Conservation (phyloP, 2,329 filamentous ascomycete genomes). For the Laburnicola sp. region DNA sequence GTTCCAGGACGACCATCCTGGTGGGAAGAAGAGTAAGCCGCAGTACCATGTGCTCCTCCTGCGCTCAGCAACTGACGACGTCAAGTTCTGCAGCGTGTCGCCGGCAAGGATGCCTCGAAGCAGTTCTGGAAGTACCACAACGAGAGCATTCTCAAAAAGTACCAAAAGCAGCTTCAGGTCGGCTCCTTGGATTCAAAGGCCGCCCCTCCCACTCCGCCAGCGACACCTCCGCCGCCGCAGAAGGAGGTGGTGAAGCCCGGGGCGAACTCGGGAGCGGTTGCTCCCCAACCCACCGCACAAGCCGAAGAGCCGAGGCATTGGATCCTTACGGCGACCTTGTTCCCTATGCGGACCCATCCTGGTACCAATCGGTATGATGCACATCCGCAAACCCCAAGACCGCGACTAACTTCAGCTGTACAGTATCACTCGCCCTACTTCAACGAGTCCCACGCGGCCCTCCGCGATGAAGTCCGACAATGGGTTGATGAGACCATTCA, state of each 20-base stretch:
- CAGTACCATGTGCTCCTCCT: not conserved
- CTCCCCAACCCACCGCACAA: constrained; percentile 44
- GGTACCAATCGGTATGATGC: constrained; percentile 87
- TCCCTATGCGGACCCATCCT: constrained; percentile 87
- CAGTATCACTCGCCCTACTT: constrained; percentile 96
- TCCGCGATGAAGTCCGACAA: constrained; percentile 86
- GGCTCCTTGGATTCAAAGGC: constrained; percentile 82
- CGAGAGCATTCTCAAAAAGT: constrained; percentile 64
- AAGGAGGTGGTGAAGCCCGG: constrained; percentile 59
- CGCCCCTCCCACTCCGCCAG: constrained; percentile 56
- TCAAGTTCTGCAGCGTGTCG: constrained; percentile 65
- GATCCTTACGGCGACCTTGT: constrained; percentile 85
- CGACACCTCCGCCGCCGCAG: constrained; percentile 53
- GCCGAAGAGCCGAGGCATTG: constrained; percentile 67
- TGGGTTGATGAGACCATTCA: constrained; percentile 91
- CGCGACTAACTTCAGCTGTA: not conserved
- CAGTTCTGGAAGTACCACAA: constrained; percentile 71
- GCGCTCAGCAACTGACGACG: constrained; percentile 16
- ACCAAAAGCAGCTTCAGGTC: constrained; percentile 61
- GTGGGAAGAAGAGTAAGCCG: constrained; percentile 70
- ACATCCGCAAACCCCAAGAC: not conserved
- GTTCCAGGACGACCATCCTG: constrained; percentile 58
- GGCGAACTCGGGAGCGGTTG: constrained; percentile 60
- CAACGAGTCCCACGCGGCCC: constrained; percentile 89
- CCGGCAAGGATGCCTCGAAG: constrained; percentile 69